Conservation (phyloP, 257 asterid genomes). For the Solanum ossicruentum region DNA sequence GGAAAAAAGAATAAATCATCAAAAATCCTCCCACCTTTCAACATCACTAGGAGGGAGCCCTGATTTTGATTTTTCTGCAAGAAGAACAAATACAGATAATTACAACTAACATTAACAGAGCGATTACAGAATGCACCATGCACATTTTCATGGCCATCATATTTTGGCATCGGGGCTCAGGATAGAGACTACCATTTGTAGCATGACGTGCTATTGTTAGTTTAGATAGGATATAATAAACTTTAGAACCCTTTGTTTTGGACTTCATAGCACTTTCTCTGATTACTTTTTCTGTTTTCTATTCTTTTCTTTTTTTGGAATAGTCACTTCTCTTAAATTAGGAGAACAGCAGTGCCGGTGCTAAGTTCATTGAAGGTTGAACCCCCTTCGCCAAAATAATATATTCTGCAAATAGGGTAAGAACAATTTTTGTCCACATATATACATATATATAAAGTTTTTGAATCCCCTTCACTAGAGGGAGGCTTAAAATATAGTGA, state of each 20-base stretch:
- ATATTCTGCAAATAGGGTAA: not conserved
- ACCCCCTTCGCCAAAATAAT: not conserved
- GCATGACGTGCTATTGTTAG: not conserved
- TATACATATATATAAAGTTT: not conserved
- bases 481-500: not conserved
- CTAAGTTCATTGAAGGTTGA: not conserved
- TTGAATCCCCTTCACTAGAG: not conserved
- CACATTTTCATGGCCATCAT: not conserved
- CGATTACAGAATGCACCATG: not conserved
- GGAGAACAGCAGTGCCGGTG: not conserved
- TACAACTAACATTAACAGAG: not conserved
- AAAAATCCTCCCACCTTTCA: slow-evolving; percentile 51
- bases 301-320: not conserved
- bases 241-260: not conserved
- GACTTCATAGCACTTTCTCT: not conserved
- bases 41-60: slow-evolving; percentile 64
- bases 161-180: not conserved
- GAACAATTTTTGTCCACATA: not conserved
- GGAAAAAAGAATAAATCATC: not conserved
- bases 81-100: not conserved
- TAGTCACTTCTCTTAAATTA: not conserved
- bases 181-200: not conserved
- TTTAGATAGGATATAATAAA: not conserved
- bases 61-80: slow-evolving; percentile 65
- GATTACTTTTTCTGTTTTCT: not conserved